phyloP scores from a whole-genome alignment of 352 stramenopile species.

The Phytopythium cucurbitacearum region DNA sequence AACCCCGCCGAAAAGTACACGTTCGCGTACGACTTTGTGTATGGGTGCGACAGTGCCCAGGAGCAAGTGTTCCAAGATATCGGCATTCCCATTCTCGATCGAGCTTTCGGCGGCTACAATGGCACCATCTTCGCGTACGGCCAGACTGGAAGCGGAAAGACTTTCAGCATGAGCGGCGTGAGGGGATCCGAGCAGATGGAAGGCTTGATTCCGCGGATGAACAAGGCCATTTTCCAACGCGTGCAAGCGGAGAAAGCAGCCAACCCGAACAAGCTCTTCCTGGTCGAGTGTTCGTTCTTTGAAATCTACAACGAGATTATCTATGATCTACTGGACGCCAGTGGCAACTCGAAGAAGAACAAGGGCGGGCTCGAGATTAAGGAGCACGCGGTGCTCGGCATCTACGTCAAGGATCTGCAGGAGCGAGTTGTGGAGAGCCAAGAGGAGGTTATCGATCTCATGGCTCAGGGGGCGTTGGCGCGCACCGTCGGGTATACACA shows the following conservation, averaged over 20 bases:
- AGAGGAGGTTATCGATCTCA: conserved; percentile 83
- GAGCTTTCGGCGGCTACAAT: conserved; percentile 85
- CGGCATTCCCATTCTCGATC: conserved; percentile 69
- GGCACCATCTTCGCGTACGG: conserved; percentile 90
- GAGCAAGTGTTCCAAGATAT: conserved; percentile 76
- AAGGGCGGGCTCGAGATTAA: conserved; percentile 91
- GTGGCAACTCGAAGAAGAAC: conserved; percentile 81
- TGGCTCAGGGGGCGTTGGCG: conserved; percentile 60
- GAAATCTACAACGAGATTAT: conserved; percentile 98
- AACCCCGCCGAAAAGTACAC: conserved; percentile 75
- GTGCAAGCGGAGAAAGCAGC: conserved; percentile 59
- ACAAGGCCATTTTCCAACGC: conserved; percentile 87
- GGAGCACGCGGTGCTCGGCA: conserved; percentile 91
- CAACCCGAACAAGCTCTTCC: conserved; percentile 75
- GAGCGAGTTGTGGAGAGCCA: conserved; percentile 84
- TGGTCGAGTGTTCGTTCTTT: conserved; percentile 93
- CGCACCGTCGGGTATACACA: conserved; percentile 84
- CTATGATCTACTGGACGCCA: conserved; percentile 91
- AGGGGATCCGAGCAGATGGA: conserved; percentile 51
- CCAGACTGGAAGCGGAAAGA: conserved; percentile 86
- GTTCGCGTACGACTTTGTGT: conserved; percentile 90
- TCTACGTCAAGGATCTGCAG: conserved; percentile 92
- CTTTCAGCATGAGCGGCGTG: conserved; percentile 86
- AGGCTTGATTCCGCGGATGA: conserved; percentile 91
- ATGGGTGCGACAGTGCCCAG: conserved; percentile 75